A percentile compares a stretch with the other conserved stretches of the same genome.
phyloP scores from a whole-genome alignment of 169 alveolate species.

The Plasmodium knowlesi region DNA sequence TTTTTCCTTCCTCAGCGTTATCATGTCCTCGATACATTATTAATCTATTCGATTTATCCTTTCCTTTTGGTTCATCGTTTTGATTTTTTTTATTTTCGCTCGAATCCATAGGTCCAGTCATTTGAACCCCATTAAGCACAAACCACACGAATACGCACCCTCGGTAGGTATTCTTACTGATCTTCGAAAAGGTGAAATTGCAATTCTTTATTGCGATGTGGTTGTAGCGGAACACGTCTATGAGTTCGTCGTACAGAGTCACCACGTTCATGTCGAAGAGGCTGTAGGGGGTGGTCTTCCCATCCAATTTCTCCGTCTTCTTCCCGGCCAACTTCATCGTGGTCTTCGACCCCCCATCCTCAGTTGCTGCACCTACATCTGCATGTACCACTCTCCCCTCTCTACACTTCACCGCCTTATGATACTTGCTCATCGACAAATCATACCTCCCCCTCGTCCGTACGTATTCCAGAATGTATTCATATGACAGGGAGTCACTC shows the following conservation, averaged over 20 bases:
- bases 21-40: not conserved
- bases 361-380: not conserved
- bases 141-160: constrained; percentile 23
- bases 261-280: constrained; percentile 20
- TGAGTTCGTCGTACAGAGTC: constrained; percentile 12
- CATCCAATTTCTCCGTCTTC: not conserved
- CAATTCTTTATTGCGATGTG: constrained; percentile 26
- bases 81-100: not conserved
- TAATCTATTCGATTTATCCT: not conserved
- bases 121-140: not conserved
- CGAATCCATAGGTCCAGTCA: not conserved
- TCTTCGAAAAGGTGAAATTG: constrained; percentile 4
- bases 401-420: constrained; percentile 14
- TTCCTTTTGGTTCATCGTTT: too few species aligned
- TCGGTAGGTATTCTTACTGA: constrained; percentile 11
- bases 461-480: not conserved
- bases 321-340: too few species aligned
- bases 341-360: too few species aligned
- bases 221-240: constrained; percentile 25
- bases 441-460: not conserved
- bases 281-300: not conserved
- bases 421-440: constrained; percentile 6
- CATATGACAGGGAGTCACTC: constrained; percentile 4
- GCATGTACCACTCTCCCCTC: not conserved
- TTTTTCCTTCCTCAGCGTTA: not conserved